These are phyloP conservation scores for Collybia sordida DNA, from an alignment of 768 basidiomycete genomes.

Conservation along the genomic window DNA sequence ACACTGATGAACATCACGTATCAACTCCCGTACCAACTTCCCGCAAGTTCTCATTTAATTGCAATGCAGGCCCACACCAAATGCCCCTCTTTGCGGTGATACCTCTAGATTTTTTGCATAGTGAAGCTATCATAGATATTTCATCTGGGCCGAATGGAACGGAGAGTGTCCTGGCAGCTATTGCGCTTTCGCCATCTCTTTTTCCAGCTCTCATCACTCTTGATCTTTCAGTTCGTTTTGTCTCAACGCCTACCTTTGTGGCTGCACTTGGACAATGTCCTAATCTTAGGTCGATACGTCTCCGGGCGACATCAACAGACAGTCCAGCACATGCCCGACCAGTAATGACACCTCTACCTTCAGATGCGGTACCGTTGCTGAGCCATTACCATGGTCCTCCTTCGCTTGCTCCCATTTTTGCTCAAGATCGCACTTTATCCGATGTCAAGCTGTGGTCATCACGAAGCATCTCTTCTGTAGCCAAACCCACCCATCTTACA, in stretches of 20 bases:
- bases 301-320: slow-evolving; percentile 14
- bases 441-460: slow-evolving; percentile 19
- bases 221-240: slow-evolving; percentile 15
- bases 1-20: not conserved
- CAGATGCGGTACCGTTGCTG: slow-evolving; percentile 11
- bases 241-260: slow-evolving; percentile 12
- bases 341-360: slow-evolving; percentile 7
- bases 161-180: slow-evolving; percentile 8
- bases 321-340: slow-evolving; percentile 1
- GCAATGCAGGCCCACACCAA: slow-evolving; percentile 11
- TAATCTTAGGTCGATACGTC: slow-evolving; percentile 12
- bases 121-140: slow-evolving; percentile 9
- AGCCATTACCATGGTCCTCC: slow-evolving; percentile 17
- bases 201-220: slow-evolving; percentile 11
- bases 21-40: slow-evolving; percentile 14
- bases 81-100: slow-evolving; percentile 1
- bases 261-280: slow-evolving; percentile 14
- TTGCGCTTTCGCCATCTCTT: slow-evolving; percentile 4
- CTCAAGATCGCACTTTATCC: slow-evolving; percentile 10
- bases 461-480: slow-evolving; percentile 12
- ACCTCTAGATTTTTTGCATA: slow-evolving; percentile 12
- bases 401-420: slow-evolving; percentile 9
- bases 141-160: slow-evolving; percentile 17
- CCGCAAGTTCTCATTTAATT: slow-evolving; percentile 12
- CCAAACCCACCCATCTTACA: slow-evolving; percentile 6